Base-by-base conservation (phyloP, 495 filamentous ascomycete genomes). In the Penicillium lividum region DNA sequence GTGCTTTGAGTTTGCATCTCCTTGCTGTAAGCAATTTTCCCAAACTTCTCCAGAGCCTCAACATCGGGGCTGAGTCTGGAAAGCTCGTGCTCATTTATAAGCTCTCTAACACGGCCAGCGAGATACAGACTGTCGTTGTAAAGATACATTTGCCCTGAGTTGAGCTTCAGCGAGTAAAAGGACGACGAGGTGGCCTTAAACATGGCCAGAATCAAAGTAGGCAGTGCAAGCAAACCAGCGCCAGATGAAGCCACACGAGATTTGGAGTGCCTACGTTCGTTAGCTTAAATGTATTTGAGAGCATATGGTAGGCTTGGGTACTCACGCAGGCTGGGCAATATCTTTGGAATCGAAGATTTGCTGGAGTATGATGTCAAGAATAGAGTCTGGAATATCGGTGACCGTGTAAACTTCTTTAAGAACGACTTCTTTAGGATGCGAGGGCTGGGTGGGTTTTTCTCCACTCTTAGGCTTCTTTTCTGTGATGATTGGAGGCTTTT, bases 51-150 rank as follows among this genome's bases (percentile, higher is more conserved):
- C 10, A 97, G 79, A 4, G 84, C 80, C 46, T 85, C 82, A 51
- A 92, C 80, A 65, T 97, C 92, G 27, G 82, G 73, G 28, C 88
- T 82, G 1, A 96, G 59, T 77, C 84, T 60, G 84, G 80, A 70
- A 22, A 77, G 73, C 18, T 68, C 61, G 52, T 77, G 72, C n/a
- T 84, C 68, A 9, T 76, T 67, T 0, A 78, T 62, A 45, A 91
- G 77, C 11, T 83, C 73, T n/a, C 78, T 75, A n/a, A 98, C 81
- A 33, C 81, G 77, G 53, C 89, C 86, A 0, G 90, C 82, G 3
- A 98, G 81, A 63, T 91, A 93, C 28, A 83, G 76, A 49, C 89
- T 85, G 68, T 99, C 94, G 64, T 99, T 98, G 71, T 98, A 99
- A 44, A 97, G 80, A 61, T 88, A 91, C 90, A 97, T 94, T 64